Percentiles rank a stretch among this genome's conserved stretches.
Conservation (phyloP, 306 rosid genomes). For the Lathyrus sativus region DNA sequence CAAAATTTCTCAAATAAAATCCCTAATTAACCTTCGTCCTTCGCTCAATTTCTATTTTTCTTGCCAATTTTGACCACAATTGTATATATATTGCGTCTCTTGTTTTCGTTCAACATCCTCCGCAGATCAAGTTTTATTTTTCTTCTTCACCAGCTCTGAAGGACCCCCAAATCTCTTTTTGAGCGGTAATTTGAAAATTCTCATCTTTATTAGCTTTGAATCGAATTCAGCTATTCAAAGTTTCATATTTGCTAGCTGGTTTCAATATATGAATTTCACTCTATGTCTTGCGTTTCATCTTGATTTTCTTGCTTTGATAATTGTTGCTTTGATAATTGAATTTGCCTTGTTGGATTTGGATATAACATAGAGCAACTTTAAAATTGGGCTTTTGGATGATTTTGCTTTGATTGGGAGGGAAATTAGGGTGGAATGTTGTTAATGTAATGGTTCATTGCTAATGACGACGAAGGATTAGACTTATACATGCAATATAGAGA, state of each 20-base stretch:
- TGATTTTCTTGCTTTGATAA: slow-evolving; percentile 14
- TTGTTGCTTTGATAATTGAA: slow-evolving; percentile 10
- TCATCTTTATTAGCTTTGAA: slow-evolving; percentile 24
- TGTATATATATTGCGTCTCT: slow-evolving; percentile 14
- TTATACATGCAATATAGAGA: background rate
- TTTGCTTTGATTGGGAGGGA: slow-evolving; percentile 35
- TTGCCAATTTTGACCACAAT: slow-evolving; percentile 2
- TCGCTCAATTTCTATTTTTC: slow-evolving; percentile 2
- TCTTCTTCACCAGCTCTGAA: slow-evolving; percentile 41
- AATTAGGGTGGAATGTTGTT: background rate
- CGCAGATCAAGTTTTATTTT: slow-evolving; percentile 49
- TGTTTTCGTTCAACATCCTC: slow-evolving; percentile 24
- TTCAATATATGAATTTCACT: slow-evolving; percentile 25
- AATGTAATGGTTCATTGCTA: slow-evolving; percentile 22
- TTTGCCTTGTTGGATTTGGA: slow-evolving; percentile 23
- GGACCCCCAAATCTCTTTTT: slow-evolving; percentile 10
- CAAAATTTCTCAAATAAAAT: slow-evolving; percentile 22
- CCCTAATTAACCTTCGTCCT: slow-evolving; percentile 34
- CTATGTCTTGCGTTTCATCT: slow-evolving; percentile 17
- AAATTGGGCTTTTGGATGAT: slow-evolving; percentile 26
- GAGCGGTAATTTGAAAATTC: slow-evolving; percentile 44
- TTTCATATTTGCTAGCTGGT: slow-evolving; percentile 11
- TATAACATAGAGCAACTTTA: slow-evolving; percentile 10
- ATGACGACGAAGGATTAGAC: background rate
- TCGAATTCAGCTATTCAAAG: slow-evolving; percentile 3